Percentiles rank a stretch among this genome's conserved stretches.
Conservation (phyloP, 306 rosid genomes). For the Trifolium dubium region DNA sequence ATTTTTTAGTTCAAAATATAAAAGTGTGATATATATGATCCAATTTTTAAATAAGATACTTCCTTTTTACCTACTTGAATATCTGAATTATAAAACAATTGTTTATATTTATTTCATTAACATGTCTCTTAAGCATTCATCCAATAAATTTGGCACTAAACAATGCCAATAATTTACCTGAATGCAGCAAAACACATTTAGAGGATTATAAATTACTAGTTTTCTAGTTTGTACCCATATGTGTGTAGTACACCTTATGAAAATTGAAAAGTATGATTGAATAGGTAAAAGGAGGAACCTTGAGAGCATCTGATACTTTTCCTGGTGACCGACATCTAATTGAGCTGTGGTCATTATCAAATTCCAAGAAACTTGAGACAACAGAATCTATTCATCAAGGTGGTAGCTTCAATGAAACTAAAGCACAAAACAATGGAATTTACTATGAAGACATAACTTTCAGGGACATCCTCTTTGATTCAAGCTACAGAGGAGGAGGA, state of each 20-base stretch:
- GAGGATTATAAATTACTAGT: no score
- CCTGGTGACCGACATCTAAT: conserved; percentile 64
- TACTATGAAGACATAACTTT: conserved; percentile 77
- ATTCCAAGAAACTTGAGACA: conserved; percentile 34
- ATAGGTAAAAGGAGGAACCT: conserved; percentile 66
- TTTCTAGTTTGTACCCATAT: background rate
- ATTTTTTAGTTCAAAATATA: no score
- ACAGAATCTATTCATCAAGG: background rate
- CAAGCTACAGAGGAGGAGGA: conserved; percentile 67
- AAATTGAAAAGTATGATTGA: background rate
- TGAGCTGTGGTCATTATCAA: conserved; percentile 58
- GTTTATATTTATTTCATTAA: no score
- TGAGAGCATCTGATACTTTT: conserved; percentile 67
- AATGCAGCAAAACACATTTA: no score
- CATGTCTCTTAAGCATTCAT: no score
- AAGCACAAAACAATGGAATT: conserved; percentile 44
- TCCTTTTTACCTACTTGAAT: no score
- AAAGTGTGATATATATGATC: no score
- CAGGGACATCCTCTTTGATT: conserved; percentile 68
- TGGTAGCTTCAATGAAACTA: background rate
- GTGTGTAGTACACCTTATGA: no score
- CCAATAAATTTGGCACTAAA: no score
- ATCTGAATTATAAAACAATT: no score
- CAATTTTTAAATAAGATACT: no score
- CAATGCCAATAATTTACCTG: no score